Evolutionary conservation across 1,284 basidiomycete genomes (phyloP), one percentile per base, ranked within the genome.

Genomic region (Pisolithus thermaeus): DNA sequence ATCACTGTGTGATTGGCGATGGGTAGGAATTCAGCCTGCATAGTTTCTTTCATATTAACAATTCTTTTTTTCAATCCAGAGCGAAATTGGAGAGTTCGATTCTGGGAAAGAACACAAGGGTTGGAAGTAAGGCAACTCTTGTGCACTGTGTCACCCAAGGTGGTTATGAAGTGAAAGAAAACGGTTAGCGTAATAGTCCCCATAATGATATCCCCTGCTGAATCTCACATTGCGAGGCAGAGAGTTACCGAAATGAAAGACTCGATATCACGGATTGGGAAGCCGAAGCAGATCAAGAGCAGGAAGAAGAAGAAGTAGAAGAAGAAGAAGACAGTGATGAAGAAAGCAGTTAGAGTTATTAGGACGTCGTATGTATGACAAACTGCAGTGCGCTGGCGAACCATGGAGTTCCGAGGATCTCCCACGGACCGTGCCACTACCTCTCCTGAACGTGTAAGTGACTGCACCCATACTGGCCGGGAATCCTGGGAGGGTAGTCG

Each of bases 61-160:
- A 4, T 40, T 5, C 6, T 12, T 14, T 49, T 50, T 38, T 37
- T 30, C 25, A 27, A 52, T 43, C 16, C 59, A 96, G 93, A 8
- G 92, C 86, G 16, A 93, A 92, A 65, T 72, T 99, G 5, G 96
- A 98, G 44, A 88, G 90, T 40, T 91, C 85, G 57, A 88, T 98
- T 46, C 72, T 98, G 2, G 91, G 93, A 14, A 83, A 82, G 52
- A 86, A 86, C 56, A 92, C 90, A 0, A 83, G 80, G 54, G 77
- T 98, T 14, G 92, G 93, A 7, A 76, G 78, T 39, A 91, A 90
- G 63, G 84, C 88, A 1, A 83, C 87, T 58, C 73, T 98, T 54
- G 79, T 80, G 51, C 83, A 87, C 51, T 95, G 92, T 65, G 83
- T 97, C 38, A 87, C 94, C 3, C 94, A 95, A 56, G 84, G 88